Evolutionary conservation across 2,329 filamentous ascomycete species (phyloP).

Genomic region (Coniochaeta hoffmannii): DNA sequence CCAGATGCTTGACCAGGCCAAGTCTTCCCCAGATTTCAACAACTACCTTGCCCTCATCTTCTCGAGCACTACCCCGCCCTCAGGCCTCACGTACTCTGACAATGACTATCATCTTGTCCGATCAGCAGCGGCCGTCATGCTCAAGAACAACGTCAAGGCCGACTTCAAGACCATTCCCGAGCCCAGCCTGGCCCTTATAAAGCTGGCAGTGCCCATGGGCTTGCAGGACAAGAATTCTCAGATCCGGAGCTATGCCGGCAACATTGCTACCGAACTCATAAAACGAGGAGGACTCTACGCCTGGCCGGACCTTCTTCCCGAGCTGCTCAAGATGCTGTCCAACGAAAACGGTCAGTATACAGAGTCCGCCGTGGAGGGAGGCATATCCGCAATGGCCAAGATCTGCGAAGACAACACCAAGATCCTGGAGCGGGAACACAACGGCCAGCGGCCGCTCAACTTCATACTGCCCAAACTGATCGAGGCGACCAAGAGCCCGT

Average conservation of each 20-base stretch:
- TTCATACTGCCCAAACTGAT: constrained; percentile 88
- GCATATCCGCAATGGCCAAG: constrained; percentile 87
- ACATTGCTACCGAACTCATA: constrained; percentile 89
- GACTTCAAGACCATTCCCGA: constrained; percentile 71
- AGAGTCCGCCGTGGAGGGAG: constrained; percentile 75
- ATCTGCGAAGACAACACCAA: constrained; percentile 95
- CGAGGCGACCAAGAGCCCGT: constrained; percentile 70
- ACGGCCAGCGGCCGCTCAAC: constrained; percentile 79
- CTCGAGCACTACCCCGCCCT: constrained; percentile 58
- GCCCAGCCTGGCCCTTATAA: constrained; percentile 67
- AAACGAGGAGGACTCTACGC: constrained; percentile 75
- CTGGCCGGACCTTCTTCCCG: constrained; percentile 85
- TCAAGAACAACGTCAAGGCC: constrained; percentile 85
- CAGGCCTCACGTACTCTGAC: constrained; percentile 50
- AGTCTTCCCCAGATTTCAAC: constrained; percentile 83
- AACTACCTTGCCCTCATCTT: constrained; percentile 95
- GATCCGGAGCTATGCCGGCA: constrained; percentile 84
- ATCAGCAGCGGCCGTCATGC: constrained; percentile 82
- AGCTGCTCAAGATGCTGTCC: constrained; percentile 70
- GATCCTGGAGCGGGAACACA: constrained; percentile 77
- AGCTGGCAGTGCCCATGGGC: constrained; percentile 67
- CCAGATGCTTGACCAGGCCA: constrained; percentile 90
- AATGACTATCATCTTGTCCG: constrained; percentile 68
- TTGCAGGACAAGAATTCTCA: constrained; percentile 75
- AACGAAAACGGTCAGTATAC: constrained; percentile 64